Base-by-base conservation (phyloP, 2,329 filamentous ascomycete genomes). In the Colletotrichum lupini region DNA sequence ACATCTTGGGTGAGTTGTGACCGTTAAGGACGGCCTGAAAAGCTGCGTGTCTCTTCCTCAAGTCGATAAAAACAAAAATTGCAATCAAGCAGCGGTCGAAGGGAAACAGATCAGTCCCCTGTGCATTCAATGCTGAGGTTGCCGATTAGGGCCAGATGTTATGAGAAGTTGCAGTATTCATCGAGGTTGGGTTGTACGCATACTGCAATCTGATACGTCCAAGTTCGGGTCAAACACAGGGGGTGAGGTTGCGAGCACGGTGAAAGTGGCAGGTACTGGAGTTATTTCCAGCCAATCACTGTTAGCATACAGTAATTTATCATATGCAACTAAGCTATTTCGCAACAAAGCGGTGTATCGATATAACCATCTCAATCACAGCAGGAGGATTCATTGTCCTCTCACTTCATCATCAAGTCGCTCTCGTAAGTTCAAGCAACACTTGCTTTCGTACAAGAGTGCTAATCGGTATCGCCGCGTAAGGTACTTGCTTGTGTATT, bases 1-100 rank as follows among this genome's bases (percentile, higher is more conserved):
- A 79, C 84, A 86, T 86, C 42, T 67, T 64, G 59, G 49, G 55
- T 35, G 55, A 56, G n/a, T 11, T 24, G 32, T 61, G 55, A 52
- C 71, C 56, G 67, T 61, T 52, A 28, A 52, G 28, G 28, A 57
- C 49, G 19, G 28, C 24, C 16, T 35, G 16, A 5, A 30, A 37
- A 60, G 16, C 3, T 42, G 12, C 22, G 22, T 19, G 24, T 19
- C 46, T 35, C 16, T n/a, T 49, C 4, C 35, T 52, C 14, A 22
- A 1, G 22, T 35, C 14, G 2, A 16, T 22, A 16, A n/a, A 35
- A 24, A 58, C 7, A 24, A 12, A 9, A 5, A 35, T 14, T 14
- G 1, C 12, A 26, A 57, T 30, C 9, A 30, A 49, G 24, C 4
- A 37, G 11, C 12, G n/a, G 46, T 42, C 14, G 7, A 52, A 42